phyloP scores from a whole-genome alignment of 345 rosid species.

The Gossypium turneri region DNA sequence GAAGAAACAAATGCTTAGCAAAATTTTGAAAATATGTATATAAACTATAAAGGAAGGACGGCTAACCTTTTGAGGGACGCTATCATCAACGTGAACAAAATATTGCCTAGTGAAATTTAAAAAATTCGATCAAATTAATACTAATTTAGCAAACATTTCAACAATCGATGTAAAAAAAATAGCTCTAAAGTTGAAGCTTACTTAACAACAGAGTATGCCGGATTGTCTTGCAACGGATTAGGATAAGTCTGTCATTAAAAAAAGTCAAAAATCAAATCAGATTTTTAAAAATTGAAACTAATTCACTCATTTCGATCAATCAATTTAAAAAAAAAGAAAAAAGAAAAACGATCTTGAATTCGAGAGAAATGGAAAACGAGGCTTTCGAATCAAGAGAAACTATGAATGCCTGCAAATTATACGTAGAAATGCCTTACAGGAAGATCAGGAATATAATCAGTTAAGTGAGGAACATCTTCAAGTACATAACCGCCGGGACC shows the following conservation, averaged over 20 bases:
- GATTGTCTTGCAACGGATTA: conserved; percentile 83
- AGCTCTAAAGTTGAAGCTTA: conserved; percentile 29
- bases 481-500: conserved; percentile 77
- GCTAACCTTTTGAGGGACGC: conserved; percentile 74
- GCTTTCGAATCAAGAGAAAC: not conserved
- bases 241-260: conserved; percentile 40
- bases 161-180: not conserved
- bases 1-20: not conserved
- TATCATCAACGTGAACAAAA: conserved; percentile 76
- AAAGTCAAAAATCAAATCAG: conserved; percentile 3
- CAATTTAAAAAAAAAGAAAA: not conserved
- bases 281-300: not conserved
- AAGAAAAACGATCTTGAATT: not conserved
- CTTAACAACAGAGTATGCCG: conserved; percentile 88
- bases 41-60: not conserved
- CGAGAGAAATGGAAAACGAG: not conserved
- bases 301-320: not conserved
- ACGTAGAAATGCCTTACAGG: conserved; percentile 40
- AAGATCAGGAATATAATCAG: conserved; percentile 70
- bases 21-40: not conserved
- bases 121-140: not conserved
- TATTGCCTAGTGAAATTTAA: conserved; percentile 57
- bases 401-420: not conserved
- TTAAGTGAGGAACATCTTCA: conserved; percentile 89
- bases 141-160: not conserved